A percentile compares a stretch with the other conserved stretches of the same genome.
Conservation (phyloP, 2,329 filamentous ascomycete genomes). For the Fusarium sp. region DNA sequence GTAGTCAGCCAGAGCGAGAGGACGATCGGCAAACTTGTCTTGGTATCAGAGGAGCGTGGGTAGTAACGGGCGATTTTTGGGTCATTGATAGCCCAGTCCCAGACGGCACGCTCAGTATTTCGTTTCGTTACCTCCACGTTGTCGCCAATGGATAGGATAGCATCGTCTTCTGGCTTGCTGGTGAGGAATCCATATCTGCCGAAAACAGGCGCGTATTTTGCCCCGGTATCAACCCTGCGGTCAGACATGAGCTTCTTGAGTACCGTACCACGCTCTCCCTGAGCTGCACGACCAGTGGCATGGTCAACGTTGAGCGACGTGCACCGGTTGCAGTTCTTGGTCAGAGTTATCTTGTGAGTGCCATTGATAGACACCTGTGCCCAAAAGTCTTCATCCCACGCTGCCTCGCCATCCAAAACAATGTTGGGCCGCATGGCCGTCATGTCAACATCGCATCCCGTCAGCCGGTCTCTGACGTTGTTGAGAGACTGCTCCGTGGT, state of each 20-base stretch:
- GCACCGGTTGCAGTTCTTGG: conserved; percentile 75
- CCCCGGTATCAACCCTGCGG: conserved; percentile 73
- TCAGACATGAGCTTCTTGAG: conserved; percentile 76
- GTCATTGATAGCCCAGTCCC: conserved; percentile 57
- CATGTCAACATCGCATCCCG: conserved; percentile 64
- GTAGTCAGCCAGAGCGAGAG: conserved; percentile 29
- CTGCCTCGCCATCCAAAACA: conserved; percentile 67
- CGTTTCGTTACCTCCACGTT: conserved; percentile 61
- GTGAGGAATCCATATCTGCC: conserved; percentile 74
- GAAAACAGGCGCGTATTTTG: conserved; percentile 75
- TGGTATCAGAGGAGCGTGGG: conserved; percentile 11
- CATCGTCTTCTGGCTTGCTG: conserved; percentile 36
- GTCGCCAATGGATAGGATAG: conserved; percentile 52
- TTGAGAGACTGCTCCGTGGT: conserved; percentile 74
- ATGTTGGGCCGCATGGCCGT: conserved; percentile 78
- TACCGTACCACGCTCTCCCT: conserved; percentile 66
- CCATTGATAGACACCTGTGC: conserved; percentile 61
- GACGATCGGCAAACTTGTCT: conserved; percentile 15
- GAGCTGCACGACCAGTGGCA: conserved; percentile 65
- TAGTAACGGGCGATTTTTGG: conserved; percentile 43
- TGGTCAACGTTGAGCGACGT: conserved; percentile 77
- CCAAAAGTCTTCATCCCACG: conserved; percentile 80
- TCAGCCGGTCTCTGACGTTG: conserved; percentile 68
- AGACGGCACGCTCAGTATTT: conserved; percentile 61
- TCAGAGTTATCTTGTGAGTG: conserved; percentile 61